Conservation (phyloP, 1,284 basidiomycete genomes). For the Microbotryum lychnidis-dioicae region DNA sequence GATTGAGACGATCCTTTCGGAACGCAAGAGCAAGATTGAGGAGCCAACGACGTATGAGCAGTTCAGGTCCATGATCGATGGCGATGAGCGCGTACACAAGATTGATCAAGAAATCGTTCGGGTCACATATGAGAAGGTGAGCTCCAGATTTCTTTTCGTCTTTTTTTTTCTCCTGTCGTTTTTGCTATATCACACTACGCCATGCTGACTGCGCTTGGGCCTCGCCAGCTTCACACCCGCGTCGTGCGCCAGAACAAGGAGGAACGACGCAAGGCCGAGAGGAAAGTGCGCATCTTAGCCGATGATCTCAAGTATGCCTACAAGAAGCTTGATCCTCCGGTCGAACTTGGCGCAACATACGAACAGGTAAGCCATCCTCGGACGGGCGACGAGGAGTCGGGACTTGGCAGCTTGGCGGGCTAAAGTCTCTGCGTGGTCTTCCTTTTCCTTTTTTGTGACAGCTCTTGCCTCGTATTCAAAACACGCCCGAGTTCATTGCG, state of each 20-base stretch:
- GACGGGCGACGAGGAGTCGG: neutral
- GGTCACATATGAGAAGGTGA: constrained; percentile 20
- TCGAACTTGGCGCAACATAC: constrained; percentile 64
- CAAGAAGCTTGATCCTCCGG: constrained; percentile 71
- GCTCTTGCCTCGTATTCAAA: constrained; percentile 64
- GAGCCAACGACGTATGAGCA: constrained; percentile 43
- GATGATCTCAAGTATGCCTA: constrained; percentile 94
- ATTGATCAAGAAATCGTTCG: constrained; percentile 48
- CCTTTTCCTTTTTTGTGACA: constrained; percentile 36
- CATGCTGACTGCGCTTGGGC: neutral
- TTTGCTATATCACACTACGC: constrained; percentile 1
- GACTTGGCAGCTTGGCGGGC: neutral
- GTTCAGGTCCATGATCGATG: constrained; percentile 45
- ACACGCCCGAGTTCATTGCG: constrained; percentile 72
- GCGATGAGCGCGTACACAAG: constrained; percentile 39
- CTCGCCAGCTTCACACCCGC: constrained; percentile 56
- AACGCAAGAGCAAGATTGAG: constrained; percentile 42
- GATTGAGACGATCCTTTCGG: constrained; percentile 45
- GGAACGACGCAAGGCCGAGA: constrained; percentile 69
- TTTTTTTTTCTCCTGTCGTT: constrained; percentile 1
- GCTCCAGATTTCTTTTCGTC: constrained; percentile 12
- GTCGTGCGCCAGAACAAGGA: constrained; percentile 60
- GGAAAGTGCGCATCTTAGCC: constrained; percentile 74
- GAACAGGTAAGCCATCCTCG: constrained; percentile 55
- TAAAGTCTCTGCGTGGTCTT: neutral